Evolutionary conservation across 805 yeast genomes (phyloP), one percentile per base, ranked within the genome.

Genomic region (Vanderwaltozyma polyspora): DNA sequence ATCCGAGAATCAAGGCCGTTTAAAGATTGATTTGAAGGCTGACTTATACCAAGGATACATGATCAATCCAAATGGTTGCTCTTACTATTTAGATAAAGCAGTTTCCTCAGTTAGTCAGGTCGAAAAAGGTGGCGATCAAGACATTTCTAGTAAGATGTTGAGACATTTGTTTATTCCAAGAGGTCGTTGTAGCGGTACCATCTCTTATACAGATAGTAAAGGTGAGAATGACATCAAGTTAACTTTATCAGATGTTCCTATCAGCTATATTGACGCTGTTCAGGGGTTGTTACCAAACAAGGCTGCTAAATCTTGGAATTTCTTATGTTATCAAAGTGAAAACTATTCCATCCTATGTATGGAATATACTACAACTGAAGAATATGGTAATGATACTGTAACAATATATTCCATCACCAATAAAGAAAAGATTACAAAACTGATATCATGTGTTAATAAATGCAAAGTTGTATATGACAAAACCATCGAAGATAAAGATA

Each of bases 281-380:
- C 94, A 85, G 61, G 94, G 93, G 39, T 76, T 85, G 83, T 76
- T 81, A 57, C 95, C 94, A 12, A 91, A 82, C 60, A 94, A 84
- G 56, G 91, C 93, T 12, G 94, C 94, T 33, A 76, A 82, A 40
- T 59, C 77, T 13, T 84, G 95, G 94, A 85, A 84, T 62, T 85
- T 85, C 55, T 59, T 80, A 44, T 75, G 79, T 59, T 85, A 79
- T 66, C 87, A 79, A 56, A 75, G 83, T 25, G 67, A 67, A 21
- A 62, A 69, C 34, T 66, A 66, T 48, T 65, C 82, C n/a, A 80
- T 78, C 3, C 70, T 81, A 11, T 72, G 76, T 44, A 83, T 84
- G 91, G 94, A 85, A 57, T 84, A 78, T 64, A 76, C 83, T 28
- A 85, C 94, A 8, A 89, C 93, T 4, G 68, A 58, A 24, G 72